A percentile compares a stretch with the other conserved stretches of the same genome.
phyloP scores from a whole-genome alignment of 257 asterid genomes.

The Henckelia pumila region DNA sequence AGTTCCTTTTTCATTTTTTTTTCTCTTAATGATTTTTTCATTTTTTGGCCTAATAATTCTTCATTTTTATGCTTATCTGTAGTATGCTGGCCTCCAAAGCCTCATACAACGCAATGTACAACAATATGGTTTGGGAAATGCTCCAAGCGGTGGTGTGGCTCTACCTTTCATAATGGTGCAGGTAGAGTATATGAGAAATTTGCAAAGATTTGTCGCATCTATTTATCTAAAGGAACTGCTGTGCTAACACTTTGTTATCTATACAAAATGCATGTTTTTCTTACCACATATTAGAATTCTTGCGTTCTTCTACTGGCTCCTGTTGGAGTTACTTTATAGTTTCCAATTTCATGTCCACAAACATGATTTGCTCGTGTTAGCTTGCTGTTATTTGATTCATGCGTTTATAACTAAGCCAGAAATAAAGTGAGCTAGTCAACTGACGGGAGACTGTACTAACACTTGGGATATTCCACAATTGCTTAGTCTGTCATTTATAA shows the following conservation, averaged over 20 bases:
- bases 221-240: constrained; percentile 10
- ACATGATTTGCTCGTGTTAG: neutral
- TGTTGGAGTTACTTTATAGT: constrained; percentile 3
- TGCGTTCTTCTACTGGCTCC: neutral
- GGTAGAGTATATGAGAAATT: constrained; percentile 43
- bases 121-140: constrained; percentile 77
- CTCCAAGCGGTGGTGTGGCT: constrained; percentile 96
- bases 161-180: constrained; percentile 96
- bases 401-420: neutral
- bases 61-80: constrained; percentile 26
- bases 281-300: neutral
- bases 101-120: constrained; percentile 82
- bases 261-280: neutral
- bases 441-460: too few relatives aligned
- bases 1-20: too few relatives aligned
- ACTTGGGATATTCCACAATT: neutral
- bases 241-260: constrained; percentile 7
- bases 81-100: constrained; percentile 82
- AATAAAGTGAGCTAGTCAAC: neutral
- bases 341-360: neutral
- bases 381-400: neutral
- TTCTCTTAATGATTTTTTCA: too few relatives aligned
- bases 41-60: too few relatives aligned
- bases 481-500: neutral
- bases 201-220: constrained; percentile 4